A percentile compares a stretch with the other conserved stretches of the same genome.
Evolutionary conservation across 2,329 filamentous ascomycete genomes (phyloP).

Genomic region (Iodosphaeria phyllophila): DNA sequence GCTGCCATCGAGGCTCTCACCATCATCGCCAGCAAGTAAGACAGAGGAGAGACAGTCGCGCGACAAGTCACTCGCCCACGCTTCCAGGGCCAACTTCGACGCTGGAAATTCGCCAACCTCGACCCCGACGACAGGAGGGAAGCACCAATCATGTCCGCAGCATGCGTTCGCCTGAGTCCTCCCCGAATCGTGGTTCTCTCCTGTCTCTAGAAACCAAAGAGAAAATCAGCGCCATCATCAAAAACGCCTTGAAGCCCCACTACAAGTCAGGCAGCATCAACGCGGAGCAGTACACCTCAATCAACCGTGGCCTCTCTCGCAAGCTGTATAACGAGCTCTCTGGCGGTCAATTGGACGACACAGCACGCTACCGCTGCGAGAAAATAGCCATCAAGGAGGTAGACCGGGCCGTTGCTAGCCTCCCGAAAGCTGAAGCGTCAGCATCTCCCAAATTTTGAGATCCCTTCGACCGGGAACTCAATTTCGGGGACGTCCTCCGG

Average conservation of each 20-base stretch:
- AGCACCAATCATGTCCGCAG: slow-evolving; percentile 15
- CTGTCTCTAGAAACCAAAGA: slow-evolving; percentile 73
- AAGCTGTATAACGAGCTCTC: slow-evolving; percentile 61
- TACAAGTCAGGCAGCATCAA: slow-evolving; percentile 66
- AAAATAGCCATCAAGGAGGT: slow-evolving; percentile 64
- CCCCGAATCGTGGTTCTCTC: slow-evolving; percentile 46
- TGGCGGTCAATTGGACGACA: slow-evolving; percentile 40
- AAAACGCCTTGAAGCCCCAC: slow-evolving; percentile 60
- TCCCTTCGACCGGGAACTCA: too few species aligned
- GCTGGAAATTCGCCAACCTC: slow-evolving; percentile 32
- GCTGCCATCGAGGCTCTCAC: slow-evolving; percentile 12
- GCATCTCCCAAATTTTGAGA: slow-evolving; percentile 3
- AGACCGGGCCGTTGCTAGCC: slow-evolving; percentile 46
- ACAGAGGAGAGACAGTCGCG: too few species aligned
- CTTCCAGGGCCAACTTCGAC: slow-evolving; percentile 12
- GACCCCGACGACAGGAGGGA: slow-evolving; percentile 25
- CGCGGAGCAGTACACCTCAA: slow-evolving; percentile 78
- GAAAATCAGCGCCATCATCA: slow-evolving; percentile 77
- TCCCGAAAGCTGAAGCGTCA: slow-evolving; percentile 14
- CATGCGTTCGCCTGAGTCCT: slow-evolving; percentile 39
- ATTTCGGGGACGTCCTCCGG: slow-evolving; percentile 1
- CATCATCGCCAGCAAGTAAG: too few species aligned
- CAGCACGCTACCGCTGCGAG: slow-evolving; percentile 53
- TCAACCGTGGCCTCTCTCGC: slow-evolving; percentile 78
- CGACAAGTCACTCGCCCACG: too few species aligned